These are phyloP conservation scores for Xylariales sp. DNA, from an alignment of 2,329 filamentous ascomycete species.

Conservation along the genomic window DNA sequence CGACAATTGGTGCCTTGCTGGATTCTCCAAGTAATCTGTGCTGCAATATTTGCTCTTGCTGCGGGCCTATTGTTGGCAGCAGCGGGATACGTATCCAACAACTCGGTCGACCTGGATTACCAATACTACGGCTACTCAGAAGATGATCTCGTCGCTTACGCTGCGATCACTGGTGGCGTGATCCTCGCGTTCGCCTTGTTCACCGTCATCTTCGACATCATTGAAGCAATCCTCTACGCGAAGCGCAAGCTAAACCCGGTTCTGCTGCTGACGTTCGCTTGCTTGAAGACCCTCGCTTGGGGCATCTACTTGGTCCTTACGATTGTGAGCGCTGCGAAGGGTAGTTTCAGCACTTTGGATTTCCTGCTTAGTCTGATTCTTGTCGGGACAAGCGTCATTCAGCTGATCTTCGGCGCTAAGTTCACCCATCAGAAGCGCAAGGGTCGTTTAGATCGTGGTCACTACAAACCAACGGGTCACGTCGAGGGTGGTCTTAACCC, in stretches of 20 bases:
- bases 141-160: slow-evolving; percentile 7
- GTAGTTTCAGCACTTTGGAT: slow-evolving; percentile 7
- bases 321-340: slow-evolving; percentile 7
- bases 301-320: slow-evolving; percentile 10
- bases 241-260: slow-evolving; percentile 11
- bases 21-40: slow-evolving; percentile 13
- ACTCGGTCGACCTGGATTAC: not conserved
- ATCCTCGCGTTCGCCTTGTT: slow-evolving; percentile 9
- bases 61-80: slow-evolving; percentile 10
- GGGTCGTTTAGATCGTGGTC: slow-evolving; percentile 5
- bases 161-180: slow-evolving; percentile 10
- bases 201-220: slow-evolving; percentile 13
- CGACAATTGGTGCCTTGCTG: slow-evolving; percentile 15
- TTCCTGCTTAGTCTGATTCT: slow-evolving; percentile 11
- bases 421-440: slow-evolving; percentile 12
- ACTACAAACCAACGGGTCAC: slow-evolving; percentile 4
- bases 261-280: slow-evolving; percentile 12
- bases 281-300: slow-evolving; percentile 14
- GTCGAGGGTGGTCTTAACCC: slow-evolving; percentile 2
- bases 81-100: slow-evolving; percentile 7
- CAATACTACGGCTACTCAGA: slow-evolving; percentile 3
- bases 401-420: slow-evolving; percentile 13
- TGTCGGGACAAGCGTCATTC: slow-evolving; percentile 6
- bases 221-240: slow-evolving; percentile 12
- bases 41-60: slow-evolving; percentile 8